These are phyloP conservation scores for Microdochium trichocladiopsis DNA, from an alignment of 2,329 filamentous ascomycete genomes.

Conservation along the genomic window DNA sequence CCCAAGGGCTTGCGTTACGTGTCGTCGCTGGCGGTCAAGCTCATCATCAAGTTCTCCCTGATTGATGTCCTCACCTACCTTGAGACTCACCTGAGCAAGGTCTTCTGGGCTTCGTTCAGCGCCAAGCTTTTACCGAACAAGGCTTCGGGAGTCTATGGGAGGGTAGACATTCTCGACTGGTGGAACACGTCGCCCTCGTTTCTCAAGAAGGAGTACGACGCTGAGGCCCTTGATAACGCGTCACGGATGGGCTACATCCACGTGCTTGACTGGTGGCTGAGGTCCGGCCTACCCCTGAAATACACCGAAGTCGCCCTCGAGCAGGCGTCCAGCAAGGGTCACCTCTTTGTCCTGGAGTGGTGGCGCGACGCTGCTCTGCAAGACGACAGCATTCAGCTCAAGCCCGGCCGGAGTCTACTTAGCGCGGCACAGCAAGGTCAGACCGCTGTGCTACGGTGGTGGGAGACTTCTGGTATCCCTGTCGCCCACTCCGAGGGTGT, in stretches of 20 bases:
- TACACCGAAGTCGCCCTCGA: conserved; percentile 86
- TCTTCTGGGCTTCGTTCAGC: conserved; percentile 76
- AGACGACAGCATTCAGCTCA: conserved; percentile 54
- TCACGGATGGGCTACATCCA: conserved; percentile 79
- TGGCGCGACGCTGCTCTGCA: conserved; percentile 69
- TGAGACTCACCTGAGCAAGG: conserved; percentile 55
- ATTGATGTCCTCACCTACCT: conserved; percentile 71
- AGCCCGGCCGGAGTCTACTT: conserved; percentile 78
- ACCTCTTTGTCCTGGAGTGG: conserved; percentile 85
- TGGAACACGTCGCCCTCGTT: conserved; percentile 83
- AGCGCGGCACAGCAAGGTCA: conserved; percentile 79
- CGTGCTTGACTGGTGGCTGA: conserved; percentile 87
- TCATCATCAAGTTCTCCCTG: conserved; percentile 87
- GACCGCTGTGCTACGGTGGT: conserved; percentile 75
- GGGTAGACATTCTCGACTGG: conserved; percentile 80
- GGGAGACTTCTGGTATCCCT: conserved; percentile 74
- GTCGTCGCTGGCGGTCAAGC: conserved; percentile 74
- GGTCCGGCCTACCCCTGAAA: conserved; percentile 66
- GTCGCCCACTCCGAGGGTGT: conserved; percentile 76
- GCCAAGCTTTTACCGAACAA: conserved; percentile 81
- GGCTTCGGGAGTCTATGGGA: conserved; percentile 79
- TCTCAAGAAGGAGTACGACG: conserved; percentile 77
- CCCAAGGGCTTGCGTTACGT: conserved; percentile 64
- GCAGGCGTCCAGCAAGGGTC: conserved; percentile 76
- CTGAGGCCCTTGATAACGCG: conserved; percentile 80